These are phyloP conservation scores for Capronia coronata DNA, from an alignment of 2,329 filamentous ascomycete genomes.

Conservation along the genomic window DNA sequence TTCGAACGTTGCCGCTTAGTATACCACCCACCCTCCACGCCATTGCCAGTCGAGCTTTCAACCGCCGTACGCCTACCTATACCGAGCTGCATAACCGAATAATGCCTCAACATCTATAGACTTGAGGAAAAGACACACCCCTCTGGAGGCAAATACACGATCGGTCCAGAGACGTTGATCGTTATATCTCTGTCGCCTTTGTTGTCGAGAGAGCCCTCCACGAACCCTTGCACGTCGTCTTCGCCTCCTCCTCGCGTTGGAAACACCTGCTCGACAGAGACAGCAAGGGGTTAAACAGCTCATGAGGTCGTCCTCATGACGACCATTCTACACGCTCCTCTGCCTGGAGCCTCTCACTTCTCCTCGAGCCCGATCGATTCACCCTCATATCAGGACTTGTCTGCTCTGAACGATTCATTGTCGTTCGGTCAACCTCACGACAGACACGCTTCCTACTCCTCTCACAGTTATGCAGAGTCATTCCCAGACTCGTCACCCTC, in stretches of 20 bases:
- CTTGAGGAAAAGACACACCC: not conserved
- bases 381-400: slow-evolving; percentile 24
- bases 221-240: not conserved
- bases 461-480: slow-evolving; percentile 17
- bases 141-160: not conserved
- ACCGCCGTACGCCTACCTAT: not conserved
- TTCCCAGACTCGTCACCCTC: slow-evolving; percentile 34
- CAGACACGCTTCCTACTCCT: slow-evolving; percentile 13
- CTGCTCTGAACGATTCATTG: slow-evolving; percentile 17
- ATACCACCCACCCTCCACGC: not conserved
- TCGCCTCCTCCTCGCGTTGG: not conserved
- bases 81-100: not conserved
- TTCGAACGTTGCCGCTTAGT: not conserved
- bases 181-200: not conserved
- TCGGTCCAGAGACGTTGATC: not conserved
- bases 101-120: not conserved
- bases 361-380: slow-evolving; percentile 32
- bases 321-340: slow-evolving; percentile 32
- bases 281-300: slow-evolving; percentile 1
- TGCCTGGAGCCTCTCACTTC: slow-evolving; percentile 32
- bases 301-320: slow-evolving; percentile 32
- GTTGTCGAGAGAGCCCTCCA: not conserved
- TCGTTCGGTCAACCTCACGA: slow-evolving; percentile 16
- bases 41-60: not conserved
- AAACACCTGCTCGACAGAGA: not conserved